phyloP scores from a whole-genome alignment of 2,329 filamentous ascomycete genomes.

The Pseudogymnoascus sp. region DNA sequence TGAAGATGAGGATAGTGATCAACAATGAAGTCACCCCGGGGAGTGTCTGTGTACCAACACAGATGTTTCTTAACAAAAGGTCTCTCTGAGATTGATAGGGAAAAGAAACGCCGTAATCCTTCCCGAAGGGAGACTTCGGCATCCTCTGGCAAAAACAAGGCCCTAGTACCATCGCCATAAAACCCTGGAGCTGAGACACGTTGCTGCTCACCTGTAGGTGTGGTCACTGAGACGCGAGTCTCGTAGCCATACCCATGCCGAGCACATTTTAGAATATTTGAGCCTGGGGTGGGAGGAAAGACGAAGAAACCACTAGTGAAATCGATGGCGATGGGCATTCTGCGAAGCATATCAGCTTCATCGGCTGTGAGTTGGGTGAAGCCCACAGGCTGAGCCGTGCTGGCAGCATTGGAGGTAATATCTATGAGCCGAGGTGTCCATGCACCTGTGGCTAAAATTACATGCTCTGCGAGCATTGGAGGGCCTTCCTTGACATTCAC shows the following conservation, averaged over 20 bases:
- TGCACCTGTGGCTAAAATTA: slow-evolving; percentile 7
- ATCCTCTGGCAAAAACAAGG: slow-evolving; percentile 34
- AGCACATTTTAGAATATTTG: slow-evolving; percentile 49
- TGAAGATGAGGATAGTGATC: slow-evolving; percentile 43
- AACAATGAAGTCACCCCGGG: slow-evolving; percentile 53
- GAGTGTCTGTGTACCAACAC: slow-evolving; percentile 60
- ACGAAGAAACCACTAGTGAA: slow-evolving; percentile 61
- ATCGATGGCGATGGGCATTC: slow-evolving; percentile 63
- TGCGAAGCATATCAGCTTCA: slow-evolving; percentile 55
- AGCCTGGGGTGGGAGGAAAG: slow-evolving; percentile 50
- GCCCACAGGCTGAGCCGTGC: slow-evolving; percentile 56
- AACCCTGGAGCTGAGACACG: neutral
- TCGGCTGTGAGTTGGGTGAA: slow-evolving; percentile 53
- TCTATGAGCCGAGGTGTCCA: neutral
- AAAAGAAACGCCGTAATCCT: slow-evolving; percentile 32
- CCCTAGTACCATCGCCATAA: neutral
- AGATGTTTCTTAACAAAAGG: slow-evolving; percentile 43
- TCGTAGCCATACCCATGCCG: slow-evolving; percentile 51
- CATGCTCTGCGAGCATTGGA: slow-evolving; percentile 21
- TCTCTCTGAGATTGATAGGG: slow-evolving; percentile 34
- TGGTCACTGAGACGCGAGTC: slow-evolving; percentile 29
- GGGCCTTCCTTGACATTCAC: slow-evolving; percentile 32
- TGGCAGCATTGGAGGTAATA: slow-evolving; percentile 47
- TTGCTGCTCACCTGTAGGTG: slow-evolving; percentile 12
- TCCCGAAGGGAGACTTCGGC: slow-evolving; percentile 43